Evolutionary conservation across 352 stramenopile genomes (phyloP).

Genomic region (Phytophthora macrochlamydospora): DNA sequence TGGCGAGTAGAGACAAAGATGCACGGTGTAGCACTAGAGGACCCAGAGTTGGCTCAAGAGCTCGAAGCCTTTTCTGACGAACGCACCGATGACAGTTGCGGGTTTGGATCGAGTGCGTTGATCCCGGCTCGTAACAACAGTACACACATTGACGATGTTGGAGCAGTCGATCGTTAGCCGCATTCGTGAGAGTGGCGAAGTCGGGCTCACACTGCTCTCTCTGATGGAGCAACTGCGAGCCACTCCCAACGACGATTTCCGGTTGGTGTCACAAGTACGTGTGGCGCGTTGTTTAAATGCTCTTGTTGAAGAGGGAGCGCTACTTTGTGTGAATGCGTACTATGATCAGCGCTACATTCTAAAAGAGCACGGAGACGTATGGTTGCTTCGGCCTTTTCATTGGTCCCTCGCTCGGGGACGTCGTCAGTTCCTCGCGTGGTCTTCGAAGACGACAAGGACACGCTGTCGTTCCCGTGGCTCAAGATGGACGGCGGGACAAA

Average conservation of each 20-base stretch:
- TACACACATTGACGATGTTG: conserved; percentile 27
- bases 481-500: conserved; percentile 84
- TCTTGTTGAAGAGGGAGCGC: conserved; percentile 54
- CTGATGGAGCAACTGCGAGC: conserved; percentile 30
- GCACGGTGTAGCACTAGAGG: conserved; percentile 48
- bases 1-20: conserved; percentile 80
- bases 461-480: conserved; percentile 77
- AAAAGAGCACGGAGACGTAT: conserved; percentile 70
- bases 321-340: conserved; percentile 78
- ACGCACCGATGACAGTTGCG: conserved; percentile 24
- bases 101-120: conserved; percentile 19
- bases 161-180: conserved; percentile 28
- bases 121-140: conserved; percentile 23
- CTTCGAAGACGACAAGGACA: conserved; percentile 82
- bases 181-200: conserved; percentile 49
- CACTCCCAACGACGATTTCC: conserved; percentile 6
- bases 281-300: conserved; percentile 43
- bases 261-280: conserved; percentile 8
- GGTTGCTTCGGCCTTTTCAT: conserved; percentile 66
- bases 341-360: conserved; percentile 67
- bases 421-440: conserved; percentile 44
- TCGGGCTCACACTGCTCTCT: conserved; percentile 40
- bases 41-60: conserved; percentile 29
- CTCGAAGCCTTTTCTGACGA: conserved; percentile 66
- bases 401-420: conserved; percentile 37